These are phyloP conservation scores for Penicillium chermesinum DNA, from an alignment of 495 filamentous ascomycete species.

Conservation along the genomic window DNA sequence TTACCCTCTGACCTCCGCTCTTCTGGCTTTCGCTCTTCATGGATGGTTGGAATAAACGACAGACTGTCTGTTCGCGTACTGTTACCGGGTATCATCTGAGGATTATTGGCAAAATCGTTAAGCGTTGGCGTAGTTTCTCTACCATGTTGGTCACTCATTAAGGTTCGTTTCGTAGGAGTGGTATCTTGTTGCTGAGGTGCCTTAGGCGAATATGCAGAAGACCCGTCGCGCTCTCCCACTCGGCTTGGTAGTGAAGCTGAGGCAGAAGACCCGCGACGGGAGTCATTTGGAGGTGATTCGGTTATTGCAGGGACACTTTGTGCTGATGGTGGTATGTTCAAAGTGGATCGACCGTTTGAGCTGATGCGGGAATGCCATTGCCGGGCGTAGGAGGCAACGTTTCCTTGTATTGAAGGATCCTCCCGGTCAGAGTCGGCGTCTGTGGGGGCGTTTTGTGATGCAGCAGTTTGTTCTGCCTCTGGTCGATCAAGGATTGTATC, in stretches of 20 bases:
- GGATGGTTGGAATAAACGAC: slow-evolving; percentile 76
- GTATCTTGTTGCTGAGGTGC: slow-evolving; percentile 17
- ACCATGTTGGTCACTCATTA: slow-evolving; percentile 16
- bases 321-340: slow-evolving; percentile 29
- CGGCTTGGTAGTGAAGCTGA: slow-evolving; percentile 40
- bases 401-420: slow-evolving; percentile 9
- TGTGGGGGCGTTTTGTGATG: slow-evolving; percentile 1
- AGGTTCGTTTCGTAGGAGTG: slow-evolving; percentile 22
- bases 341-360: slow-evolving; percentile 45
- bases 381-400: slow-evolving; percentile 25
- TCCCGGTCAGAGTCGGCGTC: slow-evolving; percentile 8
- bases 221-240: slow-evolving; percentile 48
- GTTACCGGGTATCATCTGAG: slow-evolving; percentile 60
- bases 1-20: slow-evolving; percentile 60
- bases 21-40: slow-evolving; percentile 61
- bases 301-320: slow-evolving; percentile 61
- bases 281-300: slow-evolving; percentile 55
- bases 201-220: slow-evolving; percentile 26
- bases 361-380: slow-evolving; percentile 42
- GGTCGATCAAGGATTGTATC: slow-evolving; percentile 27
- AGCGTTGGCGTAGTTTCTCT: slow-evolving; percentile 30
- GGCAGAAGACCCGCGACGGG: slow-evolving; percentile 22
- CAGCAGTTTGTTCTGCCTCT: slow-evolving; percentile 15
- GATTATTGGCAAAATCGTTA: slow-evolving; percentile 34
- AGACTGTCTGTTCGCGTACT: slow-evolving; percentile 69